phyloP scores from a whole-genome alignment of 768 basidiomycete species.

The Pulveroboletus sp. region DNA sequence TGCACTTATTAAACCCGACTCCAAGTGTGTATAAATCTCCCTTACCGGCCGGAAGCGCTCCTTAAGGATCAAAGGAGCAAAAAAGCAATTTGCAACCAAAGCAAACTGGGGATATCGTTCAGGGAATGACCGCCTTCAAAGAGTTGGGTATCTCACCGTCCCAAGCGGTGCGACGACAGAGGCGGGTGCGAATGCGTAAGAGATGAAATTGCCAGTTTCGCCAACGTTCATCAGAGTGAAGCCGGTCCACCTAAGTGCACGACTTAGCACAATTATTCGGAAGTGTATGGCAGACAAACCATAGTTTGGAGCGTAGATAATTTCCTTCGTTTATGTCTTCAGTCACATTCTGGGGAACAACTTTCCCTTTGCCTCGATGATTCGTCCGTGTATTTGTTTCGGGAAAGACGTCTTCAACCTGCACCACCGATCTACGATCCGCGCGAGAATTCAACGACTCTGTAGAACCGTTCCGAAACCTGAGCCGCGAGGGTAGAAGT shows the following conservation, averaged over 20 bases:
- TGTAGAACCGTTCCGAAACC: slow-evolving; percentile 8
- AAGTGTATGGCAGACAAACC: slow-evolving; percentile 43
- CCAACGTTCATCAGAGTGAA: slow-evolving; percentile 88
- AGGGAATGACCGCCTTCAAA: neutral
- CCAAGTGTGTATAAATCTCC: slow-evolving; percentile 9
- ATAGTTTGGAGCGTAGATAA: slow-evolving; percentile 81
- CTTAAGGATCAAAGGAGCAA: slow-evolving; percentile 80
- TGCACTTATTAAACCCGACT: slow-evolving; percentile 13
- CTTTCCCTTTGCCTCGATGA: slow-evolving; percentile 7
- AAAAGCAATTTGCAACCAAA: slow-evolving; percentile 91
- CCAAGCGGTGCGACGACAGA: slow-evolving; percentile 94
- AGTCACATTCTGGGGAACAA: slow-evolving; percentile 18
- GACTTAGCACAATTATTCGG: neutral
- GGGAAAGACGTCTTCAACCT: slow-evolving; percentile 39
- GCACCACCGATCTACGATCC: slow-evolving; percentile 19
- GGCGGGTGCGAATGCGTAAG: slow-evolving; percentile 86
- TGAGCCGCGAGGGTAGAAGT: slow-evolving; percentile 31
- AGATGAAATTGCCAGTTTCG: slow-evolving; percentile 86
- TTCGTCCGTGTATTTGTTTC: slow-evolving; percentile 10
- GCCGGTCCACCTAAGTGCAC: slow-evolving; percentile 72
- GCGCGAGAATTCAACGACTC: slow-evolving; percentile 1
- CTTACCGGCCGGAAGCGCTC: slow-evolving; percentile 78
- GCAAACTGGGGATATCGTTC: slow-evolving; percentile 56
- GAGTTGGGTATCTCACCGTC: slow-evolving; percentile 57
- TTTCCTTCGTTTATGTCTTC: slow-evolving; percentile 54